Evolutionary conservation across 495 filamentous ascomycete genomes (phyloP).

Genomic region (Evansstolkia leycettana): DNA sequence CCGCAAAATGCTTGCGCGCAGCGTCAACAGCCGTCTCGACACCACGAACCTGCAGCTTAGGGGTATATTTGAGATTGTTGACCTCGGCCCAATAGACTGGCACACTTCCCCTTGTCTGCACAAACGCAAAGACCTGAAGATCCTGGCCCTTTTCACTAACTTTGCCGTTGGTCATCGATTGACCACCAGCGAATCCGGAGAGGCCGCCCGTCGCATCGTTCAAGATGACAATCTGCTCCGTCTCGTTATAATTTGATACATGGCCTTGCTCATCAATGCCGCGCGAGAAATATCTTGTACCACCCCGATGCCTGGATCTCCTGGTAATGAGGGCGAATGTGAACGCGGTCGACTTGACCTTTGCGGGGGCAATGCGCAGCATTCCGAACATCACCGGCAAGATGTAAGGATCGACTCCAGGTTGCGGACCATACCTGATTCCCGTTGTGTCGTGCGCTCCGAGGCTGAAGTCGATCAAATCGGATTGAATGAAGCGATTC

Average conservation of each 20-base stretch:
- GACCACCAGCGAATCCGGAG: conserved; percentile 70
- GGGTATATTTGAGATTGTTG: conserved; percentile 79
- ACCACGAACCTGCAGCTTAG: conserved; percentile 73
- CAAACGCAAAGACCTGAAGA: conserved; percentile 80
- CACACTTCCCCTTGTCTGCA: conserved; percentile 90
- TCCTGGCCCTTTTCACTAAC: conserved; percentile 48
- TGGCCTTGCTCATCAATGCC: conserved; percentile 89
- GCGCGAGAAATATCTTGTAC: conserved; percentile 88
- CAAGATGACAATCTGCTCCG: conserved; percentile 78
- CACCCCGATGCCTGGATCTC: conserved; percentile 71
- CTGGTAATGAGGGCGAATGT: conserved; percentile 83
- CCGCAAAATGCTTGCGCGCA: conserved; percentile 73
- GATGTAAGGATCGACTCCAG: conserved; percentile 81
- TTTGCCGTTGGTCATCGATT: conserved; percentile 60
- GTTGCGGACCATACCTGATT: conserved; percentile 52
- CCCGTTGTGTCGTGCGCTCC: conserved; percentile 28
- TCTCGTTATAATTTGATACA: conserved; percentile 96
- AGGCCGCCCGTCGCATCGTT: conserved; percentile 65
- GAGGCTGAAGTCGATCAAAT: conserved; percentile 75
- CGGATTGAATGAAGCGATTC: conserved; percentile 86
- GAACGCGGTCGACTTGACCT: conserved; percentile 66
- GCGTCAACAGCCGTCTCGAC: conserved; percentile 72
- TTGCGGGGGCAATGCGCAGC: conserved; percentile 72
- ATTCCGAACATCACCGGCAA: conserved; percentile 91
- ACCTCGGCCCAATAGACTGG: conserved; percentile 93